These are phyloP conservation scores for Plenodomus lindquistii DNA, from an alignment of 2,329 filamentous ascomycete genomes.

Conservation along the genomic window DNA sequence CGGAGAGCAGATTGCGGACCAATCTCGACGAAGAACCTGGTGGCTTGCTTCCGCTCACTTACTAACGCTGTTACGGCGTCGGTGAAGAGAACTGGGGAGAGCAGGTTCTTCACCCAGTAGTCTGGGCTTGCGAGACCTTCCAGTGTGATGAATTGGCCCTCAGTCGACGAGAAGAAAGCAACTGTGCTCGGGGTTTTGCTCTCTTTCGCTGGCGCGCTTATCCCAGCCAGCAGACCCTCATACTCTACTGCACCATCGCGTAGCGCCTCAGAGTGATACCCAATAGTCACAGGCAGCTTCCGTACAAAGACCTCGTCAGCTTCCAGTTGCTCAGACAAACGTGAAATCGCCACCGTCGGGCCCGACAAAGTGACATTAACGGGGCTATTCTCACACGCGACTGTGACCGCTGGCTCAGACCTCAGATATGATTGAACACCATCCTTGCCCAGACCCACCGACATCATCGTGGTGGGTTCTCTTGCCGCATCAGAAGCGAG, in stretches of 20 bases:
- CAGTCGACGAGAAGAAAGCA: constrained; percentile 4
- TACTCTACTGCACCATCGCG: constrained; percentile 3
- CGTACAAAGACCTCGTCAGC: constrained; percentile 44
- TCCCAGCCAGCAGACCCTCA: background rate
- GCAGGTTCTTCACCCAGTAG: constrained; percentile 11
- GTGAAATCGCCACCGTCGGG: constrained; percentile 34
- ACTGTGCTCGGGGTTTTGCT: background rate
- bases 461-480: constrained; percentile 2
- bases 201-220: background rate
- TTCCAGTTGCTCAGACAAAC: constrained; percentile 27
- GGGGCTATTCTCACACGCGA: constrained; percentile 40
- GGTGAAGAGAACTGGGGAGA: constrained; percentile 7
- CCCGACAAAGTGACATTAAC: constrained; percentile 50
- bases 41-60: constrained; percentile 1
- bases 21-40: constrained; percentile 11
- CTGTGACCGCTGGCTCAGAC: no score
- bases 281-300: constrained; percentile 47
- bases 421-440: constrained; percentile 1
- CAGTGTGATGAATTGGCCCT: constrained; percentile 2
- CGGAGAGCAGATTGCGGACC: constrained; percentile 12
- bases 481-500: constrained; percentile 1
- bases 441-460: constrained; percentile 4
- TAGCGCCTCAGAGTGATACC: constrained; percentile 46
- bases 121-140: background rate
- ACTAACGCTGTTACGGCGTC: constrained; percentile 3